Base-by-base conservation (phyloP, 257 asterid species). In the Sherardia arvensis region DNA sequence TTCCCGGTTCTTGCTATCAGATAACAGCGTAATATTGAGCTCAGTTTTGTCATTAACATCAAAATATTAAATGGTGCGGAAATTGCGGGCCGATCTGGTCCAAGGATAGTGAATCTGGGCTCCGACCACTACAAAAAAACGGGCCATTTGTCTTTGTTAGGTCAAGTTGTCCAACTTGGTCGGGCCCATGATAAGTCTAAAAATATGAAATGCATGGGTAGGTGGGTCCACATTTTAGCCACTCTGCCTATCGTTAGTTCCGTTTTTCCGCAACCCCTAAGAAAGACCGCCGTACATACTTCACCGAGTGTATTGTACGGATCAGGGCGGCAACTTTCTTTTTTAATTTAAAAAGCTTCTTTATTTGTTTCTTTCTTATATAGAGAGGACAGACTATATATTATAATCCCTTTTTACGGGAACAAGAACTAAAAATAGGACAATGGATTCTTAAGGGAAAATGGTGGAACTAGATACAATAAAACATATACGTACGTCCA, bases 81-180 rank as follows among this genome's bases (percentile, higher is more conserved):
- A 17, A 10, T 7, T 6, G 21, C 3, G 59, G 29, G 18, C 45
- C 56, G 26, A 15, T 11, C 26, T 8, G 61, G 21, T 66, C 55
- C 45, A 23, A 22, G 53, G 11, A 51, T 18, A 33, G 30, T 33
- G 21, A 22, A 49, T 18, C 30, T 0, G 58, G 23, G 30, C 45
- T 38, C n/a, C 30, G 62, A 38, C 67, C 67, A n/a, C 73, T 60
- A 60, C 61, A 48, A 30, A 9, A 59, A 29, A 68, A 23, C 51
- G 25, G 53, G 73, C 53, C 5, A 51, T 21, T 40, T 17, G 21
- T 68, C 61, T 49, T 34, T 47, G 22, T 48, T 15, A 53, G 29
- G 7, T 4, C 12, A 48, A 0, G 53, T 28, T 36, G 61, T 22
- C 61, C 61, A 23, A 30, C 10, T 3, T 21, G 40, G 45, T 48